Evolutionary conservation across 805 yeast genomes (phyloP).

Genomic region (Cyberlindnera xylosilytica): DNA sequence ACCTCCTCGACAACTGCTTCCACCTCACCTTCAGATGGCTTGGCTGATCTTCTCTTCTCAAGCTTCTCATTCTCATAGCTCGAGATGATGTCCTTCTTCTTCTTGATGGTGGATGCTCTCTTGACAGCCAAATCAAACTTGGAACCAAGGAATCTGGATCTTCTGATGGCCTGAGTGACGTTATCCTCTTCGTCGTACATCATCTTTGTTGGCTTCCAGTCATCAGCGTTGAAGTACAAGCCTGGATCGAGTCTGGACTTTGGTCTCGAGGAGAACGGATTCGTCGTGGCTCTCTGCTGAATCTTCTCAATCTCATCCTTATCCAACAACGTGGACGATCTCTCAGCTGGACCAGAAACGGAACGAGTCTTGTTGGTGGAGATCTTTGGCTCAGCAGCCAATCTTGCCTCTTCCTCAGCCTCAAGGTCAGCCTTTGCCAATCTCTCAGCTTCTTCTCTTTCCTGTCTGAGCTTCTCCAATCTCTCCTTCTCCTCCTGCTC

Average conservation of each 20-base stretch:
- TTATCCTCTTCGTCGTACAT: slow-evolving; percentile 25
- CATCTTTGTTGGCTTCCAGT: slow-evolving; percentile 19
- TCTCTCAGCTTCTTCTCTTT: slow-evolving; percentile 10
- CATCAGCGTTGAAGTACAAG: slow-evolving; percentile 27
- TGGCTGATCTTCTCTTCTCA: background rate
- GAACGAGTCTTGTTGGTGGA: slow-evolving; percentile 30
- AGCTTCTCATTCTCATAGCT: slow-evolving; percentile 4
- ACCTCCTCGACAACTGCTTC: slow-evolving; percentile 4
- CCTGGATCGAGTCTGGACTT: slow-evolving; percentile 43
- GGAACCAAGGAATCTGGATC: slow-evolving; percentile 43
- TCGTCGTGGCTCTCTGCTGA: slow-evolving; percentile 35
- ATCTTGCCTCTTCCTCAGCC: slow-evolving; percentile 19
- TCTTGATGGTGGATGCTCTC: slow-evolving; percentile 17
- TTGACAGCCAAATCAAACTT: slow-evolving; percentile 35
- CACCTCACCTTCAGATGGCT: background rate
- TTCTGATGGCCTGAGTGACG: slow-evolving; percentile 40
- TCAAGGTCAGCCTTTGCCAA: slow-evolving; percentile 14
- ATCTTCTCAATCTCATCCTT: slow-evolving; percentile 28
- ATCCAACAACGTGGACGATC: slow-evolving; percentile 22
- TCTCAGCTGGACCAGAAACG: slow-evolving; percentile 34
- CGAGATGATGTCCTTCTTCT: slow-evolving; percentile 8
- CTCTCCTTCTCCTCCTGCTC: slow-evolving; percentile 17
- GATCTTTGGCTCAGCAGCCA: slow-evolving; percentile 15
- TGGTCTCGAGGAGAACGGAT: slow-evolving; percentile 39
- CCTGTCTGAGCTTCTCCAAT: background rate